Base-by-base conservation (phyloP, 2,329 filamentous ascomycete genomes). In the Aureobasidium sp. region DNA sequence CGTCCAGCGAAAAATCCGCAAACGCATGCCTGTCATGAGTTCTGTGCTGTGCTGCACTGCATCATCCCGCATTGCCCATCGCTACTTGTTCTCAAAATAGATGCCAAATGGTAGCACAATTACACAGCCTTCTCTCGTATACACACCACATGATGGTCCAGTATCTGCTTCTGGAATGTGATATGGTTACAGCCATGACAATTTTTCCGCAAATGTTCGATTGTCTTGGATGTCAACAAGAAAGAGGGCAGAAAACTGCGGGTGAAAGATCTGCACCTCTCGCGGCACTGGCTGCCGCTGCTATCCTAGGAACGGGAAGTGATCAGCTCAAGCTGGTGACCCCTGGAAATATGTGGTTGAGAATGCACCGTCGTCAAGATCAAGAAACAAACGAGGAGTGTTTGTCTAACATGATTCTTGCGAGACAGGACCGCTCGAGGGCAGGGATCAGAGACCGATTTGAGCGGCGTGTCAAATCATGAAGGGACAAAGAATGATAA, bases 41-140 rank as follows among this genome's bases (percentile, higher is more conserved):
- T 22, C 22, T 41, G 51, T 42, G 47, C 48, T 52, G 36, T 37
- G 39, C 39, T 20, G 39, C 29, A 39, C 51, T 57, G 53, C 55
- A 58, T 58, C 55, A 58, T 58, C 55, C 42, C 53, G 53, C 53
- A 57, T 57, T 45, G 25, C 39, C 14, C 39, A 45, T 45, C 39
- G 31, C 52, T 27, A 14, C 15, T 7, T 11, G 15, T 3, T 36
- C 53, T 57, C 39, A 45, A 45, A 57, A 57, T 57, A 57, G 53
- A 57, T 44, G 27, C 41, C 39, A n/a, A 9, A 8, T 9, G 39
- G 53, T 57, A 1, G 39, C 36, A 57, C 53, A 36, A 22, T 44
- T 3, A 37, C 37, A 31, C 20, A 31, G 25, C 37, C 12, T 20
- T 41, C 22, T 25, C 36, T 42, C 36, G n/a, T 22, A 31, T 37